These are phyloP conservation scores for Suillus luteus DNA, from an alignment of 768 basidiomycete genomes.

Conservation along the genomic window DNA sequence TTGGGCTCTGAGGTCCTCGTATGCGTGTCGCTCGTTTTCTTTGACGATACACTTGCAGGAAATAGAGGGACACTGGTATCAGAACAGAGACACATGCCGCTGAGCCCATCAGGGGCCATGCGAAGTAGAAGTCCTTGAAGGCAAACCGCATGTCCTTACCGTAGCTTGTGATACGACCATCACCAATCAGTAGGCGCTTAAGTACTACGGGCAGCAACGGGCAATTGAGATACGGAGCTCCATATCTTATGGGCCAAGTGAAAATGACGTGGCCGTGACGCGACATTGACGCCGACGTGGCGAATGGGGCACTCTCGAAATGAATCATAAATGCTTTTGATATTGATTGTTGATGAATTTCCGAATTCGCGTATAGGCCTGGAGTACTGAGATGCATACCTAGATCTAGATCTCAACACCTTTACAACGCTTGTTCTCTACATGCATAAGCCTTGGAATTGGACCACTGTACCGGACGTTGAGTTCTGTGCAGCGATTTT, in stretches of 20 bases:
- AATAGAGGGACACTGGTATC: neutral
- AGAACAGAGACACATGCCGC: neutral
- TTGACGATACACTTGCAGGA: neutral
- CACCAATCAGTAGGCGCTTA: neutral
- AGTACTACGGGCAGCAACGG: neutral
- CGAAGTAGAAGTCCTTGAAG: neutral
- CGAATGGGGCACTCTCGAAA: neutral
- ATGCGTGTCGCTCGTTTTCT: constrained; percentile 31
- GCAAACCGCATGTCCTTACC: neutral
- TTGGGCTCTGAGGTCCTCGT: constrained; percentile 41
- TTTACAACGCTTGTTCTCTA: neutral
- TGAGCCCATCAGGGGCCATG: neutral
- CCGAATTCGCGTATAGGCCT: neutral
- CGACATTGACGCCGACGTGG: neutral
- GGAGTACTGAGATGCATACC: neutral
- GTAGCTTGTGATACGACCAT: neutral
- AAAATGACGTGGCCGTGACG: neutral
- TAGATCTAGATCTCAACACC: neutral
- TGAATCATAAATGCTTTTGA: neutral
- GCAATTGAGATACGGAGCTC: neutral
- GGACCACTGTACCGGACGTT: neutral
- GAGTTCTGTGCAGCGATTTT: neutral
- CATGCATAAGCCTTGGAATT: neutral
- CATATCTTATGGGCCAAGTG: neutral
- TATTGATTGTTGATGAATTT: neutral